Percentiles rank a stretch among this genome's conserved stretches.
These are phyloP conservation scores for Aspergillus ostianus DNA, from an alignment of 495 filamentous ascomycete genomes.

Conservation along the genomic window DNA sequence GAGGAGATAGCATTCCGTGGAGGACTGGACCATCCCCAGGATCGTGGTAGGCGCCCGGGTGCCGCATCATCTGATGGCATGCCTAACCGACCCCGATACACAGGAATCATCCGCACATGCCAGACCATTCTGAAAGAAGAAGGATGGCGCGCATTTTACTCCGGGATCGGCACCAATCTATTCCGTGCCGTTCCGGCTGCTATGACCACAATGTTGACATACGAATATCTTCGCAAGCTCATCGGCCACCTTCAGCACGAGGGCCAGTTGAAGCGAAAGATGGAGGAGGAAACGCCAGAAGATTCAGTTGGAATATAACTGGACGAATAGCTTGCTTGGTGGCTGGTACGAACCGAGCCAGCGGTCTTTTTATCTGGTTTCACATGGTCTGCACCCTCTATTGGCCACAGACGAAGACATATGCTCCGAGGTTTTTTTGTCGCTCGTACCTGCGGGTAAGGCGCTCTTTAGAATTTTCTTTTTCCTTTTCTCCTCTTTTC, in stretches of 20 bases:
- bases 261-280: constrained; percentile 37
- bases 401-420: too few species aligned
- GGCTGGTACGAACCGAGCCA: not conserved
- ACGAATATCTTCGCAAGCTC: constrained; percentile 75
- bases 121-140: constrained; percentile 85
- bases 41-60: constrained; percentile 44
- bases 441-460: not conserved
- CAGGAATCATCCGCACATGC: constrained; percentile 77
- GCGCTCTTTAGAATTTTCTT: not conserved
- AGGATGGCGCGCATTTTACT: constrained; percentile 95
- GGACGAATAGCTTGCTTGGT: not conserved
- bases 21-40: constrained; percentile 48
- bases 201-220: constrained; percentile 96
- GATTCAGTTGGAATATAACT: constrained; percentile 21
- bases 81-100: constrained; percentile 67
- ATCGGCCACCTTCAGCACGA: constrained; percentile 51
- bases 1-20: constrained; percentile 65
- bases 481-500: not conserved
- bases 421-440: too few species aligned
- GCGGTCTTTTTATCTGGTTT: not conserved
- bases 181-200: constrained; percentile 92
- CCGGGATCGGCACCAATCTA: constrained; percentile 97
- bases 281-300: constrained; percentile 20
- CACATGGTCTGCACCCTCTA: not conserved
- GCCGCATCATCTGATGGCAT: constrained; percentile 56